These are phyloP conservation scores for Vachellia pachyceras DNA, from an alignment of 306 rosid species.

Conservation along the genomic window DNA sequence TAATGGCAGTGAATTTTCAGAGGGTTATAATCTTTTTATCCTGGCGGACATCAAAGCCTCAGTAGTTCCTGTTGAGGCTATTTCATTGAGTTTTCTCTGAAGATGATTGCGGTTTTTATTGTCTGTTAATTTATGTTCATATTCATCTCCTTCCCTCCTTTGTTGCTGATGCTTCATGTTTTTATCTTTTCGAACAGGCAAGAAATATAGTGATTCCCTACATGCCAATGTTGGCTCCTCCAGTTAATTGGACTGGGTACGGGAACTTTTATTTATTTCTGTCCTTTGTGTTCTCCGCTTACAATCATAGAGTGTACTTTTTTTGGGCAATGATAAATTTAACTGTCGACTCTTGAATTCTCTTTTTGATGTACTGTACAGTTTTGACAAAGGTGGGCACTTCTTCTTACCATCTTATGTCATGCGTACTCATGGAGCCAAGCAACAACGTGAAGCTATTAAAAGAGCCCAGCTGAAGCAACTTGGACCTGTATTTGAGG, in stretches of 20 bases:
- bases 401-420: conserved; percentile 81
- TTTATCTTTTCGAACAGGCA: conserved; percentile 65
- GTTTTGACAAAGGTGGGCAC: conserved; percentile 96
- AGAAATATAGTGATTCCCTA: conserved; percentile 93
- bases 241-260: conserved; percentile 92
- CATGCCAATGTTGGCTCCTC: conserved; percentile 97
- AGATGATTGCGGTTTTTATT: conserved; percentile 22
- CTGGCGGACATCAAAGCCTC: neutral
- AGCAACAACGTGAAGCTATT: conserved; percentile 89
- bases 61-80: conserved; percentile 21
- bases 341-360: conserved; percentile 22
- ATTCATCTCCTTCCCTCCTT: conserved; percentile 14
- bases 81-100: conserved; percentile 28
- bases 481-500: conserved; percentile 78
- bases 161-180: conserved; percentile 21
- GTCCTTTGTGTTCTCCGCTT: conserved; percentile 17
- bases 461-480: conserved; percentile 74
- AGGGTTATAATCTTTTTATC: conserved; percentile 16
- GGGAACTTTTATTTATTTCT: conserved; percentile 38
- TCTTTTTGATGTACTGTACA: conserved; percentile 46
- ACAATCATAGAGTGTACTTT: conserved; percentile 6
- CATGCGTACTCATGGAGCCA: conserved; percentile 96
- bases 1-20: conserved; percentile 22
- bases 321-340: conserved; percentile 18
- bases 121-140: conserved; percentile 22